Base-by-base conservation (phyloP, 2,329 filamentous ascomycete species). In the Hypomyces rosellus region DNA sequence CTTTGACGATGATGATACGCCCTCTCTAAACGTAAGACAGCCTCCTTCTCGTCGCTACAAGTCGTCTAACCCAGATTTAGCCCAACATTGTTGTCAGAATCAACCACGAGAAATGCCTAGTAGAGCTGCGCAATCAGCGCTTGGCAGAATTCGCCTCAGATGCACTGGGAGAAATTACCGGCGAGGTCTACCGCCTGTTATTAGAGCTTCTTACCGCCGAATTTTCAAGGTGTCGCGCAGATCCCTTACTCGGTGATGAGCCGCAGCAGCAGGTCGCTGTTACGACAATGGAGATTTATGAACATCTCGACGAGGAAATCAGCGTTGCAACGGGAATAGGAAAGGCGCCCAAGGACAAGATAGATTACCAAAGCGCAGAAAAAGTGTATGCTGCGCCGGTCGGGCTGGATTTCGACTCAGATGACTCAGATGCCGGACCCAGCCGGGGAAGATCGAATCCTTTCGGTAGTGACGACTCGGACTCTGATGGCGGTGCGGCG, bases 81-180 rank as follows among this genome's bases (percentile, higher is more conserved):
- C 78, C 82, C 45, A 80, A 86, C 51, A 74, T 90, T 56, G 77
- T 91, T 34, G 74, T 97, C 45, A 82, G 85, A 25, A 75, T 96
- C 49, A 96, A 96, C 63, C 85, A 89, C 61, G 86, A 91, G 50
- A 95, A 92, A 66, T 88, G 89, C 52, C 74, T 85, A 6, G 88
- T 96, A 9, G 84, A 88, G 45, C 75, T 96, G 55, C 88, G 92
- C 50, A 96, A 89, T 60, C 79, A 85, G 56, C 81, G 83, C 16
- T 81, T 97, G 3, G 81, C 85, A 47, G 76, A 82, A n/a, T 80
- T 90, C 50, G 89, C 84, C 1, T 77, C 83, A 46, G 81, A 86
- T 48, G 75, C 80, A 33, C 77, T 93, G 16, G 88, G 90, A 41
- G 75, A 83, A 38, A 82, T 80, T 1, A 95, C 91, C 1, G 84